Base-by-base conservation (phyloP, 2,329 filamentous ascomycete species). In the Aspergillus ustus region DNA sequence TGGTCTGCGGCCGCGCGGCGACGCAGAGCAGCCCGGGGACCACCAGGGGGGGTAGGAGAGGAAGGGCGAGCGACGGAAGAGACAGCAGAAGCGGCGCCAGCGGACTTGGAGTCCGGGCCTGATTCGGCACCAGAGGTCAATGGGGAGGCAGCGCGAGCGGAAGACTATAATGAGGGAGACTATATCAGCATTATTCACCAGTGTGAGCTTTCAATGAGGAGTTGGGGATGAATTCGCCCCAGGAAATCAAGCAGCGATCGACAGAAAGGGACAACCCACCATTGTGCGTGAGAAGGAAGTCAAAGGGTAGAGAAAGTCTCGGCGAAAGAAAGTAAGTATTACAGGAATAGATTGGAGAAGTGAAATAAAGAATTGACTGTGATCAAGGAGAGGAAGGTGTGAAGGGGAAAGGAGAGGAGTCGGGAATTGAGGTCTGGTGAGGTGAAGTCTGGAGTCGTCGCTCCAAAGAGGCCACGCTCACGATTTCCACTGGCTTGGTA, bases 1-100 rank as follows among this genome's bases (percentile, higher is more conserved):
- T 97, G 91, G 79, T 98, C 95, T 72, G 94, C 94, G 31, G 95
- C 95, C 48, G 95, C 94, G 77, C 95, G 92, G 78, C 95, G 90
- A 79, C 95, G 89, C 82, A 99, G 96, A 65, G 93, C 94, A 69
- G 94, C 96, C 78, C 95, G 93, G 73, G 95, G 93, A 71, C 95
- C 95, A 68, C 95, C 95, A 28, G 95, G 95, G 66, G 93, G 90
- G 72, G 92, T 89, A 64, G 94, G 93, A 53, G 94, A 97, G 31
- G 91, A 90, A 60, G 92, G 89, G 67, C 94, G 92, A 74, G 86
- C 88, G 74, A 89, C 86, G 75, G 86, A 88, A 63, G 88, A 85
- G 79, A 91, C 91, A 69, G 87, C 83, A 69, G 85, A 83, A 63
- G 83, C 81, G 43, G 66, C 73, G 57, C 72, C 74, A 63, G 71